phyloP scores from a whole-genome alignment of 768 basidiomycete species.

The Infundibulicybe gibba region DNA sequence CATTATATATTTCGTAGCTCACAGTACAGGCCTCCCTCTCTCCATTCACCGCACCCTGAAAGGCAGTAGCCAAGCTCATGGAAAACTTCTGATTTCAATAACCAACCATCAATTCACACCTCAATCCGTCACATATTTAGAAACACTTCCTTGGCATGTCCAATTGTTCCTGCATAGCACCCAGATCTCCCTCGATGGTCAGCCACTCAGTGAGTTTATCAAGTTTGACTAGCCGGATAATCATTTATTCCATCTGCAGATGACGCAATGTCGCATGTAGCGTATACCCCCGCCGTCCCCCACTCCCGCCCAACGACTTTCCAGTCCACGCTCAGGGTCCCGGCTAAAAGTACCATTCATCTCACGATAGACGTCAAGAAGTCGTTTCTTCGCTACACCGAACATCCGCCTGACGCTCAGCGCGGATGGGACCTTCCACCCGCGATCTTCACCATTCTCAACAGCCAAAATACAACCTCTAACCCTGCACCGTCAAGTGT shows the following conservation, averaged over 20 bases:
- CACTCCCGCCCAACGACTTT: conserved; percentile 77
- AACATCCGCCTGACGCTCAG: conserved; percentile 94
- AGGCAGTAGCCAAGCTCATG: conserved; percentile 74
- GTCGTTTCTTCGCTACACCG: conserved; percentile 88
- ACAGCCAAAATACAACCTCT: conserved; percentile 1
- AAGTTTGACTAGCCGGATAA: not conserved
- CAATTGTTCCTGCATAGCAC: conserved; percentile 87
- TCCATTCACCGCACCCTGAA: conserved; percentile 68
- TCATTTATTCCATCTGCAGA: conserved; percentile 31
- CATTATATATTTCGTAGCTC: conserved; percentile 27
- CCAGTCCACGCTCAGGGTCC: conserved; percentile 68
- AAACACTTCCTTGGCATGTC: conserved; percentile 92
- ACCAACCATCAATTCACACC: conserved; percentile 49
- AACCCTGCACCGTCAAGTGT: conserved; percentile 11
- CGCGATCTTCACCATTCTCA: conserved; percentile 62
- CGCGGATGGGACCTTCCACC: conserved; percentile 93
- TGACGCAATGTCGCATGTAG: conserved; percentile 58
- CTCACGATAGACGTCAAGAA: conserved; percentile 76
- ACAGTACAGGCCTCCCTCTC: conserved; percentile 33
- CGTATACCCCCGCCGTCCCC: conserved; percentile 64
- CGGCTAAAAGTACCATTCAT: conserved; percentile 57
- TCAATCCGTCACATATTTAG: conserved; percentile 66
- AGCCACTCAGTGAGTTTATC: conserved; percentile 35
- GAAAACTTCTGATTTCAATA: conserved; percentile 65
- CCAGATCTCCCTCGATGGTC: conserved; percentile 42